Evolutionary conservation across 2,329 filamentous ascomycete species (phyloP).

Genomic region (Penicillium sp.): DNA sequence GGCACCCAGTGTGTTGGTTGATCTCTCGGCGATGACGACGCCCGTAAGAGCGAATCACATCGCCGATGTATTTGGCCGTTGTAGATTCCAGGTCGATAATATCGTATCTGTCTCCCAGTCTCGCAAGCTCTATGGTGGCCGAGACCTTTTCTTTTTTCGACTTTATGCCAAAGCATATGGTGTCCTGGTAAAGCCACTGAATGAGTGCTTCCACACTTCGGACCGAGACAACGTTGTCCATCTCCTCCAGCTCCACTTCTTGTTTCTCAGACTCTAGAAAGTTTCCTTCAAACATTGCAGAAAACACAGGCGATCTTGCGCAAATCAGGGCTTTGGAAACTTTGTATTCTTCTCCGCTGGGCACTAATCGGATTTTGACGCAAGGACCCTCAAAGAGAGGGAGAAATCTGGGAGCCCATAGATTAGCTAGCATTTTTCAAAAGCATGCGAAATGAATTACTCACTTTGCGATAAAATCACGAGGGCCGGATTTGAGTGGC

Average conservation of each 20-base stretch:
- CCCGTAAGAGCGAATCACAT: neutral
- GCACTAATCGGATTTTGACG: slow-evolving; percentile 11
- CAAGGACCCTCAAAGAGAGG: slow-evolving; percentile 11
- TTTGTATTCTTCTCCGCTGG: slow-evolving; percentile 3
- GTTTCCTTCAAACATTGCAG: slow-evolving; percentile 16
- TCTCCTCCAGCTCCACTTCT: slow-evolving; percentile 12
- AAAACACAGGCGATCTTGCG: slow-evolving; percentile 11
- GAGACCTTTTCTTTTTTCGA: slow-evolving; percentile 1
- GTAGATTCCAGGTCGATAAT: neutral
- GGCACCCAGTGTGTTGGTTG: slow-evolving; percentile 2
- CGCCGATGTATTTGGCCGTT: slow-evolving; percentile 9
- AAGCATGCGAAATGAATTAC: neutral
- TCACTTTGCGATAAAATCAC: neutral
- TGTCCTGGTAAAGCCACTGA: slow-evolving; percentile 18
- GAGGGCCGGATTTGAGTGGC: neutral
- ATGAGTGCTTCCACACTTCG: slow-evolving; percentile 14
- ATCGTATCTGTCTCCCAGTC: slow-evolving; percentile 13
- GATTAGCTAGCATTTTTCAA: neutral
- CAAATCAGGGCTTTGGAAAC: slow-evolving; percentile 14
- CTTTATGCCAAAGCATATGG: slow-evolving; percentile 2
- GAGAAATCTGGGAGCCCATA: slow-evolving; percentile 7
- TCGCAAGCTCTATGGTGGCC: slow-evolving; percentile 14
- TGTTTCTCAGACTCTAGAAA: slow-evolving; percentile 11
- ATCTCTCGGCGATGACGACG: too few species aligned
- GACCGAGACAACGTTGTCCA: slow-evolving; percentile 6